Conservation (phyloP, 768 basidiomycete species). For the Podaxis rugospora region DNA sequence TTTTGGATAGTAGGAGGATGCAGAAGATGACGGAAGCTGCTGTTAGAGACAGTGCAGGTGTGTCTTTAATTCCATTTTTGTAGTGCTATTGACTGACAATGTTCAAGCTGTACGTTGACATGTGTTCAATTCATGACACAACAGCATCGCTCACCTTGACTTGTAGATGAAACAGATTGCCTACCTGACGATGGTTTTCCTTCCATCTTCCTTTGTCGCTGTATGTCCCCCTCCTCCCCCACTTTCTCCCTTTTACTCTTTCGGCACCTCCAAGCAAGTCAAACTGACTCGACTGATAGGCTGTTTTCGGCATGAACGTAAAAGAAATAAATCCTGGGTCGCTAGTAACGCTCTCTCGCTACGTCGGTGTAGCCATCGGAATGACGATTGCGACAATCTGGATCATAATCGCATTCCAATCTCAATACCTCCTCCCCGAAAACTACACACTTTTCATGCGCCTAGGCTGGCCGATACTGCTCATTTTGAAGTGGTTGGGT, state of each 20-base stretch:
- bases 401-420: constrained; percentile 52
- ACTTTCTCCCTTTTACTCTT: not conserved
- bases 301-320: constrained; percentile 37
- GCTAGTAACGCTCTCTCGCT: constrained; percentile 36
- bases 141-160: not conserved
- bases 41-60: constrained; percentile 31
- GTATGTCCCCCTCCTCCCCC: constrained; percentile 14
- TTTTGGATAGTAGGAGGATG: constrained; percentile 43
- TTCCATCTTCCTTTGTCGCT: constrained; percentile 40
- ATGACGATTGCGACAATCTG: constrained; percentile 51
- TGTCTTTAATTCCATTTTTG: not conserved
- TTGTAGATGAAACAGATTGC: constrained; percentile 36
- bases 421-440: constrained; percentile 29
- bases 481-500: constrained; percentile 7
- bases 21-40: constrained; percentile 38
- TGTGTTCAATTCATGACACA: not conserved
- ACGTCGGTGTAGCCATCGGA: constrained; percentile 36
- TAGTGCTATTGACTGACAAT: not conserved
- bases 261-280: not conserved
- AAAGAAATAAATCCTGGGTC: constrained; percentile 32
- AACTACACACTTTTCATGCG: constrained; percentile 25
- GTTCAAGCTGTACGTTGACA: not conserved
- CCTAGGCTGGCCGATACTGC: constrained; percentile 31
- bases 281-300: constrained; percentile 15
- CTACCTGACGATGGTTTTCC: constrained; percentile 44